phyloP scores from a whole-genome alignment of 2,329 filamentous ascomycete species.

The Rhynchosporium secalis region DNA sequence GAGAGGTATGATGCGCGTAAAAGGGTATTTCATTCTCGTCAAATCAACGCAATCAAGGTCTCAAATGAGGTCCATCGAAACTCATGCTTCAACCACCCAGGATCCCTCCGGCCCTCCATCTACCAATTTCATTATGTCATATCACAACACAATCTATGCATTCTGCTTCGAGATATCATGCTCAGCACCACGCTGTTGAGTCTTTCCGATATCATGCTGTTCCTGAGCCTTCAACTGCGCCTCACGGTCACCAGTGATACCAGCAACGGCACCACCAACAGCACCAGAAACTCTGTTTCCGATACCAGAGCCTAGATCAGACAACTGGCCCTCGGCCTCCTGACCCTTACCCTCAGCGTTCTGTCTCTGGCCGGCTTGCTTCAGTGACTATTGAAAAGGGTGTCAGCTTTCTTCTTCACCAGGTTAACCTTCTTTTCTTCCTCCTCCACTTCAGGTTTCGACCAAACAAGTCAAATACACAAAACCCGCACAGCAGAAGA shows the following conservation, averaged over 20 bases:
- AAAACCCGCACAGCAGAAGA: not conserved
- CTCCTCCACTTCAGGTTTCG: not conserved
- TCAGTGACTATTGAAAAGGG: slow-evolving; percentile 54
- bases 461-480: no score
- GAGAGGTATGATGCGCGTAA: not conserved
- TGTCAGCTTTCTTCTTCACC: not conserved
- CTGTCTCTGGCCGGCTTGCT: slow-evolving; percentile 72
- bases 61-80: slow-evolving; percentile 16
- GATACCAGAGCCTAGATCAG: slow-evolving; percentile 69
- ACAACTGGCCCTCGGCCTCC: slow-evolving; percentile 80
- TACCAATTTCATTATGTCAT: not conserved
- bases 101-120: slow-evolving; percentile 5
- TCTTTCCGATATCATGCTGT: slow-evolving; percentile 79
- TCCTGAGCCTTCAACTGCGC: slow-evolving; percentile 65
- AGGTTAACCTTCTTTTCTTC: not conserved
- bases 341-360: slow-evolving; percentile 77
- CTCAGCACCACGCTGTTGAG: slow-evolving; percentile 79
- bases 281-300: slow-evolving; percentile 68
- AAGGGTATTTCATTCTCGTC: slow-evolving; percentile 14
- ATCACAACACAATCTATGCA: slow-evolving; percentile 15
- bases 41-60: slow-evolving; percentile 3
- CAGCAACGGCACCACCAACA: slow-evolving; percentile 69
- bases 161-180: slow-evolving; percentile 69
- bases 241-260: slow-evolving; percentile 67
- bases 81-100: not conserved